Base-by-base conservation (phyloP, 1,284 basidiomycete genomes). In the Cystobasidiaceae sp. region DNA sequence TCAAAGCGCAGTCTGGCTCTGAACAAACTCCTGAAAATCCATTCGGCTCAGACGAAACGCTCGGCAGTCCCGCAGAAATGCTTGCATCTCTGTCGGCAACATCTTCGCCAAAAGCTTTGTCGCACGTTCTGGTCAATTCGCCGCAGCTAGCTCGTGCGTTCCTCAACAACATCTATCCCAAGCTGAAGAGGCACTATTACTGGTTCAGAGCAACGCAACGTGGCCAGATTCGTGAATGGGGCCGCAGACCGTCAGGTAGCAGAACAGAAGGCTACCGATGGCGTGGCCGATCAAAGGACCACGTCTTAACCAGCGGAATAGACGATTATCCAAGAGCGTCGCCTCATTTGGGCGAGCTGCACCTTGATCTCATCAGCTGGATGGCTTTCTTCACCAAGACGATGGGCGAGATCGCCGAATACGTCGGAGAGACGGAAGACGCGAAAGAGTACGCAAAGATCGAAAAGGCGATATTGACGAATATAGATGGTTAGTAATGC, bases 201-300 rank as follows among this genome's bases (percentile, higher is more conserved):
- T 97, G 93, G 93, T 96, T 96, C 83, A 84, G 91, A 28, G 85
- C 86, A 55, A 94, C 93, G 2, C 93, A 97, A 76, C 84, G 88
- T 8, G 91, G 91, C 8, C 90, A 93, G 75, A 89, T 97, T 72
- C 89, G 89, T 73, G 89, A 91, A 74, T 97, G 92, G 77, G 54
- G 52, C 23, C 49, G 60, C n/a, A 84, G 92, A 34, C 82, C 82
- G 67, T 88, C 90, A 0, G 83, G 87, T 7, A 90, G 88, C n/a
- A 82, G 88, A 58, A 85, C 84, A 2, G 93, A 97, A 77, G 93
- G 84, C 0, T 97, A 93, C 77, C 83, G 93, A 50, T 97, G 93
- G 93, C 84, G 93, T 37, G 93, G 93, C n/a, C 82, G 93, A 37
- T 88, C 89, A 7, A 63, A 46, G 9, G 81, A 82, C 49, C 93